A percentile compares a stretch with the other conserved stretches of the same genome.
These are phyloP conservation scores for Podaxis sp. DNA, from an alignment of 768 basidiomycete species.

Conservation along the genomic window DNA sequence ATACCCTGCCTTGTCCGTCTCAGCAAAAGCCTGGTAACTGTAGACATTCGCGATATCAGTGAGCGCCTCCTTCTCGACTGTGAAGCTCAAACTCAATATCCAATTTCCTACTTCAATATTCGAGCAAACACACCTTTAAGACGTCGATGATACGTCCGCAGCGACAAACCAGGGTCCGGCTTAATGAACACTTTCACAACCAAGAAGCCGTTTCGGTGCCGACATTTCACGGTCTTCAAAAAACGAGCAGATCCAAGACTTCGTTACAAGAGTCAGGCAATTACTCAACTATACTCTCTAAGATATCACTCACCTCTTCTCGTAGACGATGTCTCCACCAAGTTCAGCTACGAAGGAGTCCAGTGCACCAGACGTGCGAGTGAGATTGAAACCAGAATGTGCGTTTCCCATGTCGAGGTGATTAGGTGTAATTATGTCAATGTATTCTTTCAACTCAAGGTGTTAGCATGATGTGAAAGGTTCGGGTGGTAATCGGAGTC, in stretches of 20 bases:
- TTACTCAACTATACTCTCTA: background rate
- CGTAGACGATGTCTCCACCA: slow-evolving; percentile 83
- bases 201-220: slow-evolving; percentile 79
- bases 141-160: slow-evolving; percentile 71
- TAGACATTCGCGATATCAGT: slow-evolving; percentile 86
- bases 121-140: slow-evolving; percentile 62
- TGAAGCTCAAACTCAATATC: slow-evolving; percentile 5
- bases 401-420: slow-evolving; percentile 66
- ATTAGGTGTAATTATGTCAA: background rate
- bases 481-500: background rate
- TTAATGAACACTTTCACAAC: slow-evolving; percentile 97
- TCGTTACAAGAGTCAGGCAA: background rate
- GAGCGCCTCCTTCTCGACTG: slow-evolving; percentile 86
- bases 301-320: slow-evolving; percentile 68
- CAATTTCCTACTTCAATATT: background rate
- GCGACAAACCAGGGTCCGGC: slow-evolving; percentile 80
- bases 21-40: slow-evolving; percentile 84
- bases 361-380: slow-evolving; percentile 75
- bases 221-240: slow-evolving; percentile 83
- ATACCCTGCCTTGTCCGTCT: slow-evolving; percentile 96
- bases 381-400: slow-evolving; percentile 68
- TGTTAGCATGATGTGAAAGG: slow-evolving; percentile 7
- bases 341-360: slow-evolving; percentile 93
- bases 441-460: background rate
- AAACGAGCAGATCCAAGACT: slow-evolving; percentile 74